These are phyloP conservation scores for Colletotrichum destructivum DNA, from an alignment of 2,329 filamentous ascomycete genomes.

Conservation along the genomic window DNA sequence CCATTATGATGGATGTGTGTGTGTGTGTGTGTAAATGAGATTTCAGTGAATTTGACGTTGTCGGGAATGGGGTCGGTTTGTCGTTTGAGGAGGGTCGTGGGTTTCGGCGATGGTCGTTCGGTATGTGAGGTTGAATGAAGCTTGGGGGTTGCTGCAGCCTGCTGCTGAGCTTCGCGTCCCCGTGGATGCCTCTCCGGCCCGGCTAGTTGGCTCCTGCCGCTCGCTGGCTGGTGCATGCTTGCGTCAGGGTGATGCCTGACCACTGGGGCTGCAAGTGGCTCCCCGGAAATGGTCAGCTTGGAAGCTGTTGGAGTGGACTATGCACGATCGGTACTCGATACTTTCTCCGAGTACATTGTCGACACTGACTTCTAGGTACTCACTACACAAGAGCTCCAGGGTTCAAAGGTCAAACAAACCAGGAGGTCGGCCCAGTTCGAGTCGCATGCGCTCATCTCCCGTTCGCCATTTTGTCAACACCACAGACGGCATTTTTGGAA, in stretches of 20 bases:
- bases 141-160: slow-evolving; percentile 26
- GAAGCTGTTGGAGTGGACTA: slow-evolving; percentile 9
- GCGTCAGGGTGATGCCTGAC: slow-evolving; percentile 39
- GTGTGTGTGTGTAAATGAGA: neutral
- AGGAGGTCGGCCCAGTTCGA: slow-evolving; percentile 33
- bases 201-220: slow-evolving; percentile 13
- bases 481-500: slow-evolving; percentile 33
- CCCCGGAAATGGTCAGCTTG: slow-evolving; percentile 37
- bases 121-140: slow-evolving; percentile 31
- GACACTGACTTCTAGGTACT: neutral
- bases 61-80: slow-evolving; percentile 28
- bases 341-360: neutral
- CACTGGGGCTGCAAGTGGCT: slow-evolving; percentile 33
- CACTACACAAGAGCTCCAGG: slow-evolving; percentile 25
- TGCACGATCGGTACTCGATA: neutral
- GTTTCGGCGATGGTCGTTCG: slow-evolving; percentile 11
- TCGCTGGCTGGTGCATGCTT: slow-evolving; percentile 7
- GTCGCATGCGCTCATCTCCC: slow-evolving; percentile 31
- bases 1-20: slow-evolving; percentile 64
- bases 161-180: slow-evolving; percentile 47
- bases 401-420: slow-evolving; percentile 34
- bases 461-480: slow-evolving; percentile 32
- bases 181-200: slow-evolving; percentile 46
- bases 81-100: slow-evolving; percentile 28
- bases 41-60: slow-evolving; percentile 7